Base-by-base conservation (phyloP, 1,284 basidiomycete species). In the Microbotryum violaceum region DNA sequence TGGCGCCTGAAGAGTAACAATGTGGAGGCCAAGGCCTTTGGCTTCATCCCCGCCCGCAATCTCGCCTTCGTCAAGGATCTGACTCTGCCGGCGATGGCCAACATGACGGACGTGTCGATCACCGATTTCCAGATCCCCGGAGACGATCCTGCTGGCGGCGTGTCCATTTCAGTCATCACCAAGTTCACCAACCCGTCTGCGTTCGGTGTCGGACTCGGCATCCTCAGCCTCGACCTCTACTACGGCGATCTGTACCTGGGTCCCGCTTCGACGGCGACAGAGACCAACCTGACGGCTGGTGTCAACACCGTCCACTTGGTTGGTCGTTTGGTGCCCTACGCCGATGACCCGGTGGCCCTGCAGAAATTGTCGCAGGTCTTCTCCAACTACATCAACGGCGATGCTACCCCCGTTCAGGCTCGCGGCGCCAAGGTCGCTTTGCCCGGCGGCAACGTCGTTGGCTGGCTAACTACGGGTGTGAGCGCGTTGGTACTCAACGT, bases 301-400 rank as follows among this genome's bases (percentile, higher is more conserved):
- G 65, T 74, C 33, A 87, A 87, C 72, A 78, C 79, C 54, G 82
- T 89, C 69, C 82, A 80, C 2, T 80, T 89, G 57, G 74, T 71
- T 16, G 87, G 88, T 16, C 76, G 78, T 18, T 78, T 89, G 50
- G 70, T 84, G 23, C 81, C 79, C 6, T 85, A 88, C 65, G 78
- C 77, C 21, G 76, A 77, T 63, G 72, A 76, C 33, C 65, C 79
- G 16, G 74, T 77, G 12, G 78, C 81, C 31, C 79, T 89, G 50
- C 77, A 77, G 8, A 70, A 75, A 20, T 75, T 88, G 56, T 85
- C 85, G 3, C 72, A 81, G 61, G 76, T 89, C 49, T 89, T 89
- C 74, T 87, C 86, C 18, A 81, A 82, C 57, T 89, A 87, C 74
- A 78, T 89, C 68, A 89, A 89, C 70, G 80, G 84, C 23, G 81